A percentile compares a stretch with the other conserved stretches of the same genome.
Evolutionary conservation across 352 stramenopile genomes (phyloP).

Genomic region (Blastocystis sp.): DNA sequence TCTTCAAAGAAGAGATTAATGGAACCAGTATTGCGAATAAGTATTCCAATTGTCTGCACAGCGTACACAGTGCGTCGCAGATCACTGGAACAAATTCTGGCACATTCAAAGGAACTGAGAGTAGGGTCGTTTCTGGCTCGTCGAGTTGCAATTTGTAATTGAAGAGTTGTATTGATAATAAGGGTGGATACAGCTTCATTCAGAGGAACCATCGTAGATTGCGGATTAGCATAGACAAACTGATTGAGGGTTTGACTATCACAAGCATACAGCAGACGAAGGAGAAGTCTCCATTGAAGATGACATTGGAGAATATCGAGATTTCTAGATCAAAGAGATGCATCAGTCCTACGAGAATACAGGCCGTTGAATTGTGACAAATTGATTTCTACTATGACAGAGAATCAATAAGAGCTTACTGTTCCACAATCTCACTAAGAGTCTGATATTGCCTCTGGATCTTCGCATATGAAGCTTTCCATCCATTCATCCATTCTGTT

Average conservation of each 20-base stretch:
- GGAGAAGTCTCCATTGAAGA: not conserved
- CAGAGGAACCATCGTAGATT: not conserved
- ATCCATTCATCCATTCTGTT: not conserved
- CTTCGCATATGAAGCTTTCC: not conserved
- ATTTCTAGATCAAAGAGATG: not conserved
- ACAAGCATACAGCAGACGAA: not conserved
- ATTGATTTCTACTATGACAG: not conserved
- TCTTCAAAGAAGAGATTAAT: conserved; percentile 50
- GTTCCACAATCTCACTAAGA: not conserved
- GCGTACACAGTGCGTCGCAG: not conserved
- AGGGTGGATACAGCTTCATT: not conserved
- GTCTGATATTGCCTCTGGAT: not conserved
- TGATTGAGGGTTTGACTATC: not conserved
- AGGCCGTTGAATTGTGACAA: not conserved
- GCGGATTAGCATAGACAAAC: not conserved
- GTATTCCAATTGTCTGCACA: not conserved
- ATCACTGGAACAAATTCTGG: not conserved
- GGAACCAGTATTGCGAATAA: not conserved
- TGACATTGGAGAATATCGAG: not conserved
- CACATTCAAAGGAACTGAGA: not conserved
- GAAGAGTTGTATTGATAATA: conserved; percentile 28
- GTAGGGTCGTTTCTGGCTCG: not conserved
- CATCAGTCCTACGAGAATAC: not conserved
- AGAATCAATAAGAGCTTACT: not conserved
- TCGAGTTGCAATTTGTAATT: not conserved